phyloP scores from a whole-genome alignment of 192 early-diverging fungal genomes.

The Backusella tuberculispora region DNA sequence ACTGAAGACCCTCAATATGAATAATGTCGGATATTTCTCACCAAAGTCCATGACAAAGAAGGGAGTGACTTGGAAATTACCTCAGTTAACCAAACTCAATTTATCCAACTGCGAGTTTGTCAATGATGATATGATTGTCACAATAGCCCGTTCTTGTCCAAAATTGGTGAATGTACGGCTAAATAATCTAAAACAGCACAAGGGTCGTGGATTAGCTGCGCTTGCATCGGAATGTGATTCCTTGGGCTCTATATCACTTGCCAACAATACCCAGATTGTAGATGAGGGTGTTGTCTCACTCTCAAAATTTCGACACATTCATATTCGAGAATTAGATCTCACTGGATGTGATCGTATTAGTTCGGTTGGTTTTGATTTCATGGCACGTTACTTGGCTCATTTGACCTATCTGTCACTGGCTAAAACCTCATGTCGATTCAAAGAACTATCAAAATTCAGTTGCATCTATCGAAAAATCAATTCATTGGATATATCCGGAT shows the following conservation, averaged over 20 bases:
- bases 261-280: not conserved
- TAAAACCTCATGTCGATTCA: not conserved
- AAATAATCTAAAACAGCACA: not conserved
- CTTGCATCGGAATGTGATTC: constrained; percentile 6
- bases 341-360: not conserved
- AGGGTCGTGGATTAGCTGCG: not conserved
- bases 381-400: constrained; percentile 3
- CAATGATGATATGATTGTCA: constrained; percentile 16
- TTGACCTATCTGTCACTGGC: constrained; percentile 10
- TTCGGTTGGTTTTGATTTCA: not conserved
- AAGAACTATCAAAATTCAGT: not conserved
- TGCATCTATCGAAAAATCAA: not conserved
- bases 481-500: constrained; percentile 4
- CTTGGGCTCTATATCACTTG: not conserved
- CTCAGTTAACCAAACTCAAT: not conserved
- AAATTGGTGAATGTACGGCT: not conserved
- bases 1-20: not conserved
- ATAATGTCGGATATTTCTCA: not conserved
- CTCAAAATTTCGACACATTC: constrained; percentile 6
- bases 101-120: constrained; percentile 7
- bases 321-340: constrained; percentile 1
- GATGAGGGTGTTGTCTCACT: constrained; percentile 2
- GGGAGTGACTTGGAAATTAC: not conserved
- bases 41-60: not conserved
- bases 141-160: constrained; percentile 6